Evolutionary conservation across 1,284 basidiomycete species (phyloP).

Genomic region (Trichosporon asahii): DNA sequence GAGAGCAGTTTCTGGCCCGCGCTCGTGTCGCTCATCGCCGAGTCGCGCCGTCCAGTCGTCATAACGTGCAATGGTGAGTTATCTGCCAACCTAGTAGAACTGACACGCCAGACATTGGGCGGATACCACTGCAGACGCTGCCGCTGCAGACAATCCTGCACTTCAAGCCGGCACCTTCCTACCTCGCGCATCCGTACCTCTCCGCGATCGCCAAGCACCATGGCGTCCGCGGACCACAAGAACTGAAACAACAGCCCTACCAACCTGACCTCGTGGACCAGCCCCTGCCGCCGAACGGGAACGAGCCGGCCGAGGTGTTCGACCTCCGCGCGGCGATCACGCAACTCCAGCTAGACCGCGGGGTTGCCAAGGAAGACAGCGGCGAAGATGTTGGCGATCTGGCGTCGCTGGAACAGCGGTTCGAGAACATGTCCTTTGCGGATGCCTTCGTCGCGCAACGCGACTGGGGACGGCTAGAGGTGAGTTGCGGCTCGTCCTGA

Average conservation of each 20-base stretch:
- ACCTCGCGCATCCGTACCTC: constrained; percentile 68
- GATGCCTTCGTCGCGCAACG: constrained; percentile 58
- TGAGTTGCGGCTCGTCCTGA: constrained; percentile 42
- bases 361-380: neutral
- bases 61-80: constrained; percentile 87
- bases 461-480: constrained; percentile 53
- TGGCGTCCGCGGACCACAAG: constrained; percentile 29
- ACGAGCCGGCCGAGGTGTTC: constrained; percentile 48
- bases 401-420: neutral
- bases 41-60: constrained; percentile 78
- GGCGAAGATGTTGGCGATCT: neutral
- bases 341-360: constrained; percentile 58
- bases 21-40: constrained; percentile 71
- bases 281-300: constrained; percentile 51
- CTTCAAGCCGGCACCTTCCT: constrained; percentile 62
- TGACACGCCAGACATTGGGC: constrained; percentile 60
- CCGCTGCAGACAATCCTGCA: constrained; percentile 71
- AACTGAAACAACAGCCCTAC: constrained; percentile 30
- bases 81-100: neutral
- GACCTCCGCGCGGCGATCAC: constrained; percentile 64
- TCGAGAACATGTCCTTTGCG: constrained; percentile 51
- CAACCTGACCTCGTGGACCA: constrained; percentile 33
- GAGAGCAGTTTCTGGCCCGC: constrained; percentile 90
- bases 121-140: constrained; percentile 67
- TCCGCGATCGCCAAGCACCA: constrained; percentile 55